phyloP scores from a whole-genome alignment of 2,329 filamentous ascomycete species.

The Monilinia fructicola region DNA sequence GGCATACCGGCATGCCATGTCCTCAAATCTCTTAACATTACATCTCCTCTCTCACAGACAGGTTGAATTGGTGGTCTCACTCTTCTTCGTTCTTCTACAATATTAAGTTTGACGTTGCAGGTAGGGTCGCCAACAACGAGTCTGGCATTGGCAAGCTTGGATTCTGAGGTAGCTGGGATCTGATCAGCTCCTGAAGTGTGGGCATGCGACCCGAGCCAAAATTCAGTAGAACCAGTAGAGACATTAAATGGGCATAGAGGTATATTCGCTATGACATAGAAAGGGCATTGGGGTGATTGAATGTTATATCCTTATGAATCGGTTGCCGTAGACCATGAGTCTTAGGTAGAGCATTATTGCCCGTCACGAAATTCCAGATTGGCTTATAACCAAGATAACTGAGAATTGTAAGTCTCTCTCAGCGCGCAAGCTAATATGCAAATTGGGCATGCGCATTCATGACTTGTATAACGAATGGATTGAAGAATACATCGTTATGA shows the following conservation, averaged over 20 bases:
- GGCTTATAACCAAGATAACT: conserved; percentile 46
- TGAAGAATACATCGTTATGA: conserved; percentile 46
- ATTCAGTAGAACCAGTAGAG: conserved; percentile 50
- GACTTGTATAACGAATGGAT: conserved; percentile 45
- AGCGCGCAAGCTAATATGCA: neutral
- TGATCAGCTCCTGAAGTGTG: conserved; percentile 11
- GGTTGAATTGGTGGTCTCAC: conserved; percentile 19
- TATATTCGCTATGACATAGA: conserved; percentile 49
- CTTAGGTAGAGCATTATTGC: conserved; percentile 35
- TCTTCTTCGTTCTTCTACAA: conserved; percentile 36
- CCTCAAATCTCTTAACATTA: conserved; percentile 22
- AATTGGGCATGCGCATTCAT: conserved; percentile 41
- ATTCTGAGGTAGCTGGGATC: conserved; percentile 20
- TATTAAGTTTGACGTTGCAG: conserved; percentile 31
- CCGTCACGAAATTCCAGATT: conserved; percentile 42
- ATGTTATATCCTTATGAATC: conserved; percentile 59
- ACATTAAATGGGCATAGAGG: conserved; percentile 46
- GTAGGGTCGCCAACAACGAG: conserved; percentile 52
- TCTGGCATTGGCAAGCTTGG: conserved; percentile 41
- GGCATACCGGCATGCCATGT: conserved; percentile 57
- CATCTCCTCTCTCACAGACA: conserved; percentile 14
- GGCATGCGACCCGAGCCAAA: conserved; percentile 50
- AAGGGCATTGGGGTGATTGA: conserved; percentile 53
- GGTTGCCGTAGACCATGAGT: conserved; percentile 48
- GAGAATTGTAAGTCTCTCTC: conserved; percentile 23